Evolutionary conservation across 306 rosid genomes (phyloP), one percentile per base, ranked within the genome.

Genomic region (Pueraria montana): DNA sequence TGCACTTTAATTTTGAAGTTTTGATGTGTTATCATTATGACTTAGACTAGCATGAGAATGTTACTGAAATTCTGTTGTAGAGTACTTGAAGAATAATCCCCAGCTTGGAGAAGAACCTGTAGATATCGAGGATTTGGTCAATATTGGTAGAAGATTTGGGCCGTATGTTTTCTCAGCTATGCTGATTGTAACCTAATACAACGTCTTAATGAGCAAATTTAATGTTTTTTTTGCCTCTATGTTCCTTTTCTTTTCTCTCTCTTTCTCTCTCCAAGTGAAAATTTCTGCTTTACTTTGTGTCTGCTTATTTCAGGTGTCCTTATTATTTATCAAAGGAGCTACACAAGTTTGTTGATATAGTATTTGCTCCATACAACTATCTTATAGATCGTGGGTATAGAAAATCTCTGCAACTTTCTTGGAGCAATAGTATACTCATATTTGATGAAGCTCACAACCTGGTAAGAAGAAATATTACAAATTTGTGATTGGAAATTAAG

Each of bases 401-500:
- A 80, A 87, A 89, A 3, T 74, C 87, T 74, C 77, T 95, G 71
- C 75, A 63, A 50, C n/a, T 95, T 84, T 38, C 86, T 36, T 95
- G 97, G 98, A 48, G 56, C 80, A 83, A 91, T 81, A 93, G 99
- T 64, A 27, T 95, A 80, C 96, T 95, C 91, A 92, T 95, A 85
- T 95, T 95, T 83, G 99, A 95, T 46, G 99, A 95, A 92, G 99
- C 98, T 86, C 99, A 95, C 87, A 95, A 95, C 91, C 85, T 95
- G 91, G 98, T 95, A 87, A 81, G 88, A 76, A 45, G 52, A 72
- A 27, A 58, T 10, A 30, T 81, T 42, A 68, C 76, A 69, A 50
- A 61, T 71, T 78, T 78, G 59, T 87, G 46, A 78, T 27, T 27
- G 67, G 52, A 23, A 46, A 59, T 23, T 84, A 49, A 72, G 52